Conservation (phyloP, 2,329 filamentous ascomycete genomes). For the Basipetospora chlamydospora region DNA sequence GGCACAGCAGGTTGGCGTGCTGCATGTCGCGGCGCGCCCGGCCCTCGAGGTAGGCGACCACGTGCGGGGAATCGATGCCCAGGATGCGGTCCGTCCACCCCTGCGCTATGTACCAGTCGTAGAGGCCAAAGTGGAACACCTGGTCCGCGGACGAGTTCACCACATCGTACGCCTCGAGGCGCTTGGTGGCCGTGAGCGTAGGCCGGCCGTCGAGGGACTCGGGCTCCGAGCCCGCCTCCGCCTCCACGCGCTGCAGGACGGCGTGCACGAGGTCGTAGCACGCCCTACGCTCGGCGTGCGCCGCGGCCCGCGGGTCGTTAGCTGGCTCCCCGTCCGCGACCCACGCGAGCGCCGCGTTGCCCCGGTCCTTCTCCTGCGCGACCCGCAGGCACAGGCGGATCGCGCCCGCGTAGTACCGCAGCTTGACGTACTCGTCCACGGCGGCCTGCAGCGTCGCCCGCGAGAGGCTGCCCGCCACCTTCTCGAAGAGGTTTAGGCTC, state of each 20-base stretch:
- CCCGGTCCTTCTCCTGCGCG: slow-evolving; percentile 71
- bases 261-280: slow-evolving; percentile 82
- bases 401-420: slow-evolving; percentile 87
- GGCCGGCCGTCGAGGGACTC: slow-evolving; percentile 64
- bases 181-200: slow-evolving; percentile 62
- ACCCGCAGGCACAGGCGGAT: slow-evolving; percentile 77
- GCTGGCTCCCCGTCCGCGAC: slow-evolving; percentile 67
- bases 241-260: slow-evolving; percentile 67
- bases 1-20: slow-evolving; percentile 84
- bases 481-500: slow-evolving; percentile 74
- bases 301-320: slow-evolving; percentile 51
- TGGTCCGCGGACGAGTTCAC: slow-evolving; percentile 82
- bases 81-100: slow-evolving; percentile 77
- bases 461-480: slow-evolving; percentile 71
- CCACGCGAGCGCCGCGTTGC: slow-evolving; percentile 74
- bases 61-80: slow-evolving; percentile 69
- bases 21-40: slow-evolving; percentile 57
- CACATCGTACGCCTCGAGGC: slow-evolving; percentile 77
- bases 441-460: slow-evolving; percentile 68
- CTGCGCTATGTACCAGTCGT: slow-evolving; percentile 88
- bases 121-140: slow-evolving; percentile 91
- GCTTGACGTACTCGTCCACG: slow-evolving; percentile 60
- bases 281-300: slow-evolving; percentile 55
- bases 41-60: slow-evolving; percentile 71
- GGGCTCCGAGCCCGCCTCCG: slow-evolving; percentile 50